Base-by-base conservation (phyloP, 306 rosid species). In the Vicia villosa region DNA sequence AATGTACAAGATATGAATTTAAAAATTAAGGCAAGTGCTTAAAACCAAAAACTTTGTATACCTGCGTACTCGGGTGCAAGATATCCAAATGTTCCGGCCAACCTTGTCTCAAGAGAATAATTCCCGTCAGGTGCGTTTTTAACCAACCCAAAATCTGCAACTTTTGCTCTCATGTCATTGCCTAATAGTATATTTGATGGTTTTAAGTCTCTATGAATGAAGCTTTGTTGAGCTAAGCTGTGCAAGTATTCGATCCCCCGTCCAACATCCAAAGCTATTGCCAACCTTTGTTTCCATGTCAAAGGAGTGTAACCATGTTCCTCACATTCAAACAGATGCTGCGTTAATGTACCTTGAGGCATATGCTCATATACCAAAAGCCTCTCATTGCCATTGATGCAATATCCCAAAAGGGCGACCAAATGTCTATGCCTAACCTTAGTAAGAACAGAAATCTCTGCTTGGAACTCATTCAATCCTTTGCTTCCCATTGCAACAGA, bases 81-180 rank as follows among this genome's bases (percentile, higher is more conserved):
- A 83, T 92, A 92, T 16, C 98, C 96, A n/a, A 92, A 92, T 14
- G 98, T 92, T 79, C 98, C 98, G 0, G 97, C 98, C 85, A 93
- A 80, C 63, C 89, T 75, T 10, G 98, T 93, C 82, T 90, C 96
- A 6, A 93, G 84, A 5, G 96, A 93, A 68, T 84, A 78, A 76
- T 88, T 90, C 21, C 98, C 98, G 4, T 93, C 96, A 0, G 96
- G 96, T 9, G 93, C 93, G 24, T 85, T 76, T 70, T 82, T 81
- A 66, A 93, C 98, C 81, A 93, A 76, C 57, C 98, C 98, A 60
- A 93, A 90, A 79, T 90, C 98, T 2, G 97, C 83, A 60, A 93
- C 98, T 84, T 93, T 93, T 14, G 97, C 98, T 77, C 94, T 87
- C 94, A 90, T 86, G 79, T 90, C 90, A 70, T 93, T 86, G 0